Evolutionary conservation across 768 basidiomycete genomes (phyloP).

Genomic region (Amanita pseudoporphyria): DNA sequence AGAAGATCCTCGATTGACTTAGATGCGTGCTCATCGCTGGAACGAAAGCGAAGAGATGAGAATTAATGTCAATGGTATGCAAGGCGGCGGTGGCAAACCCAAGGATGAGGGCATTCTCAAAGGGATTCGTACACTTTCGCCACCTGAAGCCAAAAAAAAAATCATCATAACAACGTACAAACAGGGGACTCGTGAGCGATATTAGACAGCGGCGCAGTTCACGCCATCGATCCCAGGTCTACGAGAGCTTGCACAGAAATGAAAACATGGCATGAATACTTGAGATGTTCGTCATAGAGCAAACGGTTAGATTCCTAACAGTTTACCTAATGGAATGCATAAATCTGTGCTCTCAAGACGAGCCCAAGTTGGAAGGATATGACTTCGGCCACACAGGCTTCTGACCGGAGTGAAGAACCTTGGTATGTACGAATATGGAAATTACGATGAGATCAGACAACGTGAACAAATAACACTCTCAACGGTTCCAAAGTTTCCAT

Average conservation of each 20-base stretch:
- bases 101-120: not conserved
- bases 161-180: not conserved
- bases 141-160: conserved; percentile 3
- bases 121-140: conserved; percentile 6
- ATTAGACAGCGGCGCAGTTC: conserved; percentile 5
- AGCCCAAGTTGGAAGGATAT: not conserved
- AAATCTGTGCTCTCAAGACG: not conserved
- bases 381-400: conserved; percentile 3
- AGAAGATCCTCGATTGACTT: not conserved
- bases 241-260: not conserved
- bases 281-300: not conserved
- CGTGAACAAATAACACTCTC: not conserved
- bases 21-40: conserved; percentile 5
- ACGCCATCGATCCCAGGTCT: not conserved
- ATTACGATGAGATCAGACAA: not conserved
- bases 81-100: conserved; percentile 6
- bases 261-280: not conserved
- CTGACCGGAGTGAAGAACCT: conserved; percentile 5
- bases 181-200: not conserved
- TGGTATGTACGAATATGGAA: not conserved
- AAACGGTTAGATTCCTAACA: not conserved
- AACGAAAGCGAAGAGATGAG: not conserved
- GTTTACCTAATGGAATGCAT: not conserved
- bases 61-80: not conserved
- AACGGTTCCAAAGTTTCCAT: not conserved